Evolutionary conservation across 306 rosid genomes (phyloP).

Genomic region (Vigna unguiculata): DNA sequence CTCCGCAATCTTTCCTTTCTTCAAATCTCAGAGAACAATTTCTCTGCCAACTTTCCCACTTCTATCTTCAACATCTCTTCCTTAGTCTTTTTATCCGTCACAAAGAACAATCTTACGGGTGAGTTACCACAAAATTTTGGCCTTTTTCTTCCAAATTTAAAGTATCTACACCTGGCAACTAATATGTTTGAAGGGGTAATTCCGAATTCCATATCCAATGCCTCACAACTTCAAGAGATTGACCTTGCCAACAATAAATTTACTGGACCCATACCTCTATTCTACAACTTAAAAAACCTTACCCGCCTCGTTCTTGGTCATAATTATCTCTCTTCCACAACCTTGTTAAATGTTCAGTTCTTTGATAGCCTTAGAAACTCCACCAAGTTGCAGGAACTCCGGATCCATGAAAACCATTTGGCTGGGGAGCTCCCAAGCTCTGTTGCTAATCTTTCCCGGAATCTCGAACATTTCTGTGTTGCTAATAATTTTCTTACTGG

Average conservation of each 20-base stretch:
- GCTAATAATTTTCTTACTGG: constrained; percentile 41
- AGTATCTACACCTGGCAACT: constrained; percentile 20
- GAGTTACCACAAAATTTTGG: constrained; percentile 42
- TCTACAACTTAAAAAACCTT: constrained; percentile 45
- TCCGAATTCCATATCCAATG: constrained; percentile 53
- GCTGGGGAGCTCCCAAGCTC: constrained; percentile 52
- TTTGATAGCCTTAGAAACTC: constrained; percentile 48
- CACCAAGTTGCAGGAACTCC: constrained; percentile 19
- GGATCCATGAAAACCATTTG: constrained; percentile 40
- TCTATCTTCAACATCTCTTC: constrained; percentile 49
- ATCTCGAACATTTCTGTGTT: constrained; percentile 48
- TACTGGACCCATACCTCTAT: constrained; percentile 39
- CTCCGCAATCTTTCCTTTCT: constrained; percentile 35
- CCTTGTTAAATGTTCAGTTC: constrained; percentile 39
- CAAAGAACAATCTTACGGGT: constrained; percentile 42
- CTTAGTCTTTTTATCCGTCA: constrained; percentile 39
- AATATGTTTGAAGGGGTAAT: constrained; percentile 49
- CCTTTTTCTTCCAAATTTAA: constrained; percentile 36
- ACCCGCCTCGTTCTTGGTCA: constrained; percentile 9
- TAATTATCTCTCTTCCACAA: constrained; percentile 44
- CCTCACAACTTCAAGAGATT: constrained; percentile 37
- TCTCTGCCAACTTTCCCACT: constrained; percentile 51
- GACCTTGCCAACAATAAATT: constrained; percentile 48
- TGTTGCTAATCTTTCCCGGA: constrained; percentile 42
- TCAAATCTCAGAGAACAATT: constrained; percentile 45